Conservation (phyloP, 1,284 basidiomycete genomes). For the Rhodotorula mucilaginosa region DNA sequence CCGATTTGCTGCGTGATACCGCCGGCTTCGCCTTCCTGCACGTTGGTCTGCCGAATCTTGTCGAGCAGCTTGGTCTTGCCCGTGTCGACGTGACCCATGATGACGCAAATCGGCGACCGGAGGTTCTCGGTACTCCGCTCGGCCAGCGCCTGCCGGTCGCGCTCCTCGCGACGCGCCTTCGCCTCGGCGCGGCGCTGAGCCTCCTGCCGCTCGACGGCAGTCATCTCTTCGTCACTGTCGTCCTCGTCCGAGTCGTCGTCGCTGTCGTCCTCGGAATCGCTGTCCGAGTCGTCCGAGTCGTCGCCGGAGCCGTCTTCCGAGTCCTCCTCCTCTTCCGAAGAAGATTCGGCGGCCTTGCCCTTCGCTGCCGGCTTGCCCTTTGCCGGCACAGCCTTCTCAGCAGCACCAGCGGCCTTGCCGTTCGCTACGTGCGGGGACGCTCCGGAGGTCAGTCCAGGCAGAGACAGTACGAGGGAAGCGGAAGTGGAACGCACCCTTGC, state of each 20-base stretch:
- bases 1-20: conserved; percentile 99
- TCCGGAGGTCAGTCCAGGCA: rapidly evolving
- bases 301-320: conserved; percentile 51
- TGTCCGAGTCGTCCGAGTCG: conserved; percentile 49
- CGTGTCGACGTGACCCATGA: conserved; percentile 98
- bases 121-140: conserved; percentile 85
- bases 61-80: conserved; percentile 98
- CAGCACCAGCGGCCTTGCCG: conserved; percentile 27
- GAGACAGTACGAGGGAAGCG: not conserved
- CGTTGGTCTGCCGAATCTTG: conserved; percentile 99
- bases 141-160: conserved; percentile 81
- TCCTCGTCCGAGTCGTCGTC: conserved; percentile 54
- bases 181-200: conserved; percentile 80
- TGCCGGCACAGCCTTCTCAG: conserved; percentile 16
- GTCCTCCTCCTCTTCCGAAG: conserved; percentile 43
- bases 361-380: conserved; percentile 21
- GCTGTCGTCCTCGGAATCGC: conserved; percentile 53
- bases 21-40: conserved; percentile 98
- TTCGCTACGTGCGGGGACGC: conserved; percentile 7
- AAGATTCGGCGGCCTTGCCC: conserved; percentile 39
- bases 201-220: conserved; percentile 57
- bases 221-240: conserved; percentile 48
- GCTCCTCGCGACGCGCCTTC: conserved; percentile 72
- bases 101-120: conserved; percentile 97
- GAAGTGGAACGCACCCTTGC: conserved; percentile 24